phyloP scores from a whole-genome alignment of 1,139 yeast species.

The Yarrowia galli region DNA sequence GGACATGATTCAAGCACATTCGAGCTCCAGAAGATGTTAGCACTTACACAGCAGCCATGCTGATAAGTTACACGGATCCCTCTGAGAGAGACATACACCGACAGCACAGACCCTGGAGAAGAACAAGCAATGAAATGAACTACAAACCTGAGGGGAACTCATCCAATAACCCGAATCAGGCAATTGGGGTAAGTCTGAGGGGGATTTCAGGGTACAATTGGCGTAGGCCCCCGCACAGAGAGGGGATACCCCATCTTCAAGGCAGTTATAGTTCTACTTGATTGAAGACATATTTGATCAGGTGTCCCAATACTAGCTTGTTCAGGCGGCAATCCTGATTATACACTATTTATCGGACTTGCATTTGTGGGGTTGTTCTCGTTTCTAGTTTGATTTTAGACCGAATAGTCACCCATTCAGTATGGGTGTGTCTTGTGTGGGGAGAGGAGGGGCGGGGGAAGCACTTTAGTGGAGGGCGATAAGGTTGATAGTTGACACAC shows the following conservation, averaged over 20 bases:
- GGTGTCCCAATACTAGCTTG: not conserved
- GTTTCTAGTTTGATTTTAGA: not conserved
- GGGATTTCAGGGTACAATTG: not conserved
- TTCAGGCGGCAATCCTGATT: not conserved
- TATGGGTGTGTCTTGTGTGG: not conserved
- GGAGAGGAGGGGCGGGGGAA: not conserved
- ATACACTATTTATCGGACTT: slow-evolving; percentile 8
- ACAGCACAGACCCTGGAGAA: no score
- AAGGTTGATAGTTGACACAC: slow-evolving; percentile 13
- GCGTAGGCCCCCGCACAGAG: not conserved
- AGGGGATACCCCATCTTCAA: slow-evolving; percentile 26
- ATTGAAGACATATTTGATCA: not conserved
- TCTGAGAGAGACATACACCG: no score
- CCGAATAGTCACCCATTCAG: not conserved
- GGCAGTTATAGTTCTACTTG: slow-evolving; percentile 3
- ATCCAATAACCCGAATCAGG: no score
- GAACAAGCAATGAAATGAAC: not conserved
- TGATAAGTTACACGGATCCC: no score
- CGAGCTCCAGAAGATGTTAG: no score
- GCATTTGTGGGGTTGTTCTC: not conserved
- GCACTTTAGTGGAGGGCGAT: slow-evolving; percentile 8
- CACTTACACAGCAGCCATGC: no score
- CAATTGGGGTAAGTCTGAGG: not conserved
- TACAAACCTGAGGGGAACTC: not conserved
- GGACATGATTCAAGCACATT: no score